Percentiles rank a stretch among this genome's conserved stretches.
Evolutionary conservation across 1,284 basidiomycete species (phyloP).

Genomic region (Tetrapyrgos nigripes): DNA sequence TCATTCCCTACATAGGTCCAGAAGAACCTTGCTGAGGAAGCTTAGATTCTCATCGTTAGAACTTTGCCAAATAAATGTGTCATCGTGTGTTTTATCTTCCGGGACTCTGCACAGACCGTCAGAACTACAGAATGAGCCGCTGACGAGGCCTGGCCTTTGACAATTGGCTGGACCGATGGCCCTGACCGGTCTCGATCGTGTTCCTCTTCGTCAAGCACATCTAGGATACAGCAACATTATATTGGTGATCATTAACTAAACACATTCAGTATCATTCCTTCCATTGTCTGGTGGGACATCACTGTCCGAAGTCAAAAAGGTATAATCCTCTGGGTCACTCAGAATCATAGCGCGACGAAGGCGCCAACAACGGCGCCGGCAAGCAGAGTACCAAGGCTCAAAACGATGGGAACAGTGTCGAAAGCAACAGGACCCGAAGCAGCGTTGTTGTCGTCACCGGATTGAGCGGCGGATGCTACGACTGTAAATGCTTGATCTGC

Average conservation of each 20-base stretch:
- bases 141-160: too few relatives aligned
- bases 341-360: conserved; percentile 28
- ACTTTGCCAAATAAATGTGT: not conserved
- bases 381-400: conserved; percentile 49
- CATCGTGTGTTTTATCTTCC: too few relatives aligned
- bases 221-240: too few relatives aligned
- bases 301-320: too few relatives aligned
- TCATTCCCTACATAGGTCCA: conserved; percentile 49
- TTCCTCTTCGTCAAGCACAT: too few relatives aligned
- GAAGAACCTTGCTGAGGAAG: conserved; percentile 63
- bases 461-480: conserved; percentile 34
- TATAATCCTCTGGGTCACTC: not conserved
- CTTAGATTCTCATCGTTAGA: conserved; percentile 15
- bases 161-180: too few relatives aligned
- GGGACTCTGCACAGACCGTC: too few relatives aligned
- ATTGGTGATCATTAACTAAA: too few relatives aligned
- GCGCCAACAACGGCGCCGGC: conserved; percentile 37
- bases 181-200: too few relatives aligned
- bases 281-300: too few relatives aligned
- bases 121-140: not conserved
- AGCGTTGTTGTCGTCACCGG: conserved; percentile 26
- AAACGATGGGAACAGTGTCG: conserved; percentile 36
- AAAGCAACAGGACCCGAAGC: conserved; percentile 20
- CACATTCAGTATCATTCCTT: too few relatives aligned
- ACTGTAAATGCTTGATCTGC: conserved; percentile 58